Conservation (phyloP, 169 alveolate genomes). For the Plasmodium inui region DNA sequence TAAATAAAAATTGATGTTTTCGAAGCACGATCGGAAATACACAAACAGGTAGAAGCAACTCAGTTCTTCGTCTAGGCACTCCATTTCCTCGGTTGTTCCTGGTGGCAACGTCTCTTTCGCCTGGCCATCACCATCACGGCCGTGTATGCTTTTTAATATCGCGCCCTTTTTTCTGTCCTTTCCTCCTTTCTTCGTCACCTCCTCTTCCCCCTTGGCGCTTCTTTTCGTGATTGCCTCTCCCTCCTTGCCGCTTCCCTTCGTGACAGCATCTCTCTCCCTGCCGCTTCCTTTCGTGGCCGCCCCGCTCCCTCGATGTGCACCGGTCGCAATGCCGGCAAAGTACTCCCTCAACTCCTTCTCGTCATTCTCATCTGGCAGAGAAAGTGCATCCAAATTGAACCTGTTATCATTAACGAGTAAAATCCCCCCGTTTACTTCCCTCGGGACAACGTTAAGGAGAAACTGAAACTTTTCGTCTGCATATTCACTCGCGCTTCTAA, state of each 20-base stretch:
- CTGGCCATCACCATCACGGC: neutral
- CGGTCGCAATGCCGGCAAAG: neutral
- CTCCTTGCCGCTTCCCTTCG: neutral
- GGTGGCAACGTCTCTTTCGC: neutral
- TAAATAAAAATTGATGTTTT: conserved; percentile 62
- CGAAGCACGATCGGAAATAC: conserved; percentile 57
- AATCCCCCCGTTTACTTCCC: neutral
- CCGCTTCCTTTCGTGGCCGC: neutral
- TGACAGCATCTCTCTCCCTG: neutral
- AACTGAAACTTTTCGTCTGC: conserved; percentile 23
- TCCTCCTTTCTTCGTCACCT: neutral
- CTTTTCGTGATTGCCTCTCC: neutral
- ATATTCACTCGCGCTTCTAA: neutral
- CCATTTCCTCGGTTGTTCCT: neutral
- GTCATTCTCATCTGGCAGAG: conserved; percentile 44
- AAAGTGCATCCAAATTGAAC: conserved; percentile 3
- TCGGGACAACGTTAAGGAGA: conserved; percentile 8
- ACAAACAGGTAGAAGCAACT: conserved; percentile 39
- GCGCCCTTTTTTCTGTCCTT: conserved; percentile 6
- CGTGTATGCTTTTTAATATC: neutral
- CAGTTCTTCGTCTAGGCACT: conserved; percentile 29
- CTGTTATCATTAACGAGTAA: conserved; percentile 50
- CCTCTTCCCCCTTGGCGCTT: neutral
- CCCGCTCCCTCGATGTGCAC: neutral
- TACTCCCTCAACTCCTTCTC: conserved; percentile 52